phyloP scores from a whole-genome alignment of 2,329 filamentous ascomycete genomes.

The Claviceps cyperi region DNA sequence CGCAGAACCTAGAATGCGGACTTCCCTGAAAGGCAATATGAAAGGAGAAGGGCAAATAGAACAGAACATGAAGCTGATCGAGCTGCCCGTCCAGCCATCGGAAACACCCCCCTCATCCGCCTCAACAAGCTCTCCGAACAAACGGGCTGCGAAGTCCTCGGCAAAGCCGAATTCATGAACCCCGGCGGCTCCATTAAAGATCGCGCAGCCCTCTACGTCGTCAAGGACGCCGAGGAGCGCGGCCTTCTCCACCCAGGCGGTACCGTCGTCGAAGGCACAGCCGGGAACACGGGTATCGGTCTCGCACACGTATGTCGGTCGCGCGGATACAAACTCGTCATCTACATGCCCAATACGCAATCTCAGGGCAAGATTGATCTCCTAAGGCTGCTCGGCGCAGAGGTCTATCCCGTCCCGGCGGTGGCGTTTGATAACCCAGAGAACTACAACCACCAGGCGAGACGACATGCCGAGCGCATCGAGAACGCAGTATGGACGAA shows the following conservation, averaged over 20 bases:
- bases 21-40: neutral
- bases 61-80: neutral
- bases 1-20: neutral
- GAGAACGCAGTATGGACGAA: constrained; percentile 96
- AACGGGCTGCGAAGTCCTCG: constrained; percentile 86
- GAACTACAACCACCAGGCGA: constrained; percentile 97
- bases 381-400: constrained; percentile 75
- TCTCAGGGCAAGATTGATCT: constrained; percentile 96
- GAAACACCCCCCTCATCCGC: constrained; percentile 88
- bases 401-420: constrained; percentile 90
- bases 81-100: constrained; percentile 53
- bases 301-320: constrained; percentile 91
- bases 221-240: constrained; percentile 81
- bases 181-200: constrained; percentile 94
- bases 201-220: constrained; percentile 84
- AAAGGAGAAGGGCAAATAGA: neutral
- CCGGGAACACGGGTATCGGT: constrained; percentile 95
- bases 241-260: constrained; percentile 73
- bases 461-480: constrained; percentile 69
- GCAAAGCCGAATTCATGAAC: constrained; percentile 98
- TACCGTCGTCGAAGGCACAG: constrained; percentile 92
- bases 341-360: constrained; percentile 99
- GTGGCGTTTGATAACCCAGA: constrained; percentile 89
- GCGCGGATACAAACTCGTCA: constrained; percentile 85
- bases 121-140: constrained; percentile 77